These are phyloP conservation scores for Suillus ampliporus DNA, from an alignment of 768 basidiomycete genomes.

Conservation along the genomic window DNA sequence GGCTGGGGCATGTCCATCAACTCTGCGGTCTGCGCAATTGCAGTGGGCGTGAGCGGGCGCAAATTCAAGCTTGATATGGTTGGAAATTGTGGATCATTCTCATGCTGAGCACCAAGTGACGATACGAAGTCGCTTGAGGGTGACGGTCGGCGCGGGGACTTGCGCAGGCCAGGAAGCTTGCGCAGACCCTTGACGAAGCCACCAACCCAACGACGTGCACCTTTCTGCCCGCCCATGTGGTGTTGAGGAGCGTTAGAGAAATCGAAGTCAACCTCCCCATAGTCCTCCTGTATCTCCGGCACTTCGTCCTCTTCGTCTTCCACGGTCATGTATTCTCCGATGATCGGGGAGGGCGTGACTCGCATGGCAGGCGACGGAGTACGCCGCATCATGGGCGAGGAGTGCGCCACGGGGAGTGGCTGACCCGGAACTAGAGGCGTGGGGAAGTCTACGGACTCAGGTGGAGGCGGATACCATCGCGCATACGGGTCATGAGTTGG, in stretches of 20 bases:
- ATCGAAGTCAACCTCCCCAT: slow-evolving; percentile 4
- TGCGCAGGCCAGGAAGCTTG: slow-evolving; percentile 27
- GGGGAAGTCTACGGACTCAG: slow-evolving; percentile 18
- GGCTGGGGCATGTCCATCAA: slow-evolving; percentile 9
- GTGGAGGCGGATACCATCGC: slow-evolving; percentile 16
- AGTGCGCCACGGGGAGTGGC: slow-evolving; percentile 3
- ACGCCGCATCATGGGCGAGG: slow-evolving; percentile 25
- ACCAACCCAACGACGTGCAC: slow-evolving; percentile 27
- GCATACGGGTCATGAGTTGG: neutral
- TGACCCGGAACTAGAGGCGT: slow-evolving; percentile 9
- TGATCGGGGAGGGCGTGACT: slow-evolving; percentile 29
- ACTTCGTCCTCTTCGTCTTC: slow-evolving; percentile 21
- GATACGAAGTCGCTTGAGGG: neutral
- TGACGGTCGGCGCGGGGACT: neutral
- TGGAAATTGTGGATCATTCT: neutral
- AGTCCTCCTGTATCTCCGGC: slow-evolving; percentile 12
- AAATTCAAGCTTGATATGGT: slow-evolving; percentile 9
- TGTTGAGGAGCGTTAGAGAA: slow-evolving; percentile 4
- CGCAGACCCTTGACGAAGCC: slow-evolving; percentile 41
- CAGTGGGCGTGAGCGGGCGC: slow-evolving; percentile 12
- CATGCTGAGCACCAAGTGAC: neutral
- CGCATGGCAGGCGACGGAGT: slow-evolving; percentile 30
- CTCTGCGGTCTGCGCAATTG: slow-evolving; percentile 11
- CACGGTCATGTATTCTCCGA: slow-evolving; percentile 37
- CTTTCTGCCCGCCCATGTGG: slow-evolving; percentile 5